Conservation (phyloP, 768 basidiomycete genomes). For the Tulasnella sp. region DNA sequence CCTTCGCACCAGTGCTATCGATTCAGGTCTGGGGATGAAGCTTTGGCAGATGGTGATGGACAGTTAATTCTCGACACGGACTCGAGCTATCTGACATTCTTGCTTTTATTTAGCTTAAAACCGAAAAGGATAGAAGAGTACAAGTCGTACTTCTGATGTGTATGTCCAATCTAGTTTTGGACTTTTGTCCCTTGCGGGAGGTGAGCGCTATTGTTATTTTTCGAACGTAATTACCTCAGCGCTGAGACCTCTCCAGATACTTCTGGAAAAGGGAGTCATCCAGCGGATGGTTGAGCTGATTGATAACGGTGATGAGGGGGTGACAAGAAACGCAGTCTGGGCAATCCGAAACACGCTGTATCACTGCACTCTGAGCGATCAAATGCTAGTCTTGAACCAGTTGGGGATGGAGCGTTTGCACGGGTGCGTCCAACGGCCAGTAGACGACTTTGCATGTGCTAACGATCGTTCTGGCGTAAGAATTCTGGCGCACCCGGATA, state of each 20-base stretch:
- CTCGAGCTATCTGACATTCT: conserved; percentile 4
- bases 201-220: conserved; percentile 48
- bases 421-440: no score
- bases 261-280: conserved; percentile 59
- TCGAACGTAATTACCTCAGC: background rate
- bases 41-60: conserved; percentile 47
- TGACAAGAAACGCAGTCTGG: conserved; percentile 72
- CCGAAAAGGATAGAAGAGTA: conserved; percentile 61
- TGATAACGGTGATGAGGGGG: conserved; percentile 39
- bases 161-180: conserved; percentile 77
- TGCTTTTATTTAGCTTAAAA: conserved; percentile 11
- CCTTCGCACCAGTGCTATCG: conserved; percentile 73
- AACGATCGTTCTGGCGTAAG: no score
- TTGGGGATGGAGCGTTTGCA: conserved; percentile 56
- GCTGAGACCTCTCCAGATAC: no score
- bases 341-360: conserved; percentile 73
- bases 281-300: conserved; percentile 52
- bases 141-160: conserved; percentile 58
- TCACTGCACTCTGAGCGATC: conserved; percentile 49
- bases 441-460: conserved; percentile 11
- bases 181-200: conserved; percentile 68
- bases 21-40: conserved; percentile 64
- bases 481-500: conserved; percentile 43
- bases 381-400: conserved; percentile 52
- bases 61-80: background rate